These are phyloP conservation scores for Diaporthe nobilis DNA, from an alignment of 2,329 filamentous ascomycete genomes.

Conservation along the genomic window DNA sequence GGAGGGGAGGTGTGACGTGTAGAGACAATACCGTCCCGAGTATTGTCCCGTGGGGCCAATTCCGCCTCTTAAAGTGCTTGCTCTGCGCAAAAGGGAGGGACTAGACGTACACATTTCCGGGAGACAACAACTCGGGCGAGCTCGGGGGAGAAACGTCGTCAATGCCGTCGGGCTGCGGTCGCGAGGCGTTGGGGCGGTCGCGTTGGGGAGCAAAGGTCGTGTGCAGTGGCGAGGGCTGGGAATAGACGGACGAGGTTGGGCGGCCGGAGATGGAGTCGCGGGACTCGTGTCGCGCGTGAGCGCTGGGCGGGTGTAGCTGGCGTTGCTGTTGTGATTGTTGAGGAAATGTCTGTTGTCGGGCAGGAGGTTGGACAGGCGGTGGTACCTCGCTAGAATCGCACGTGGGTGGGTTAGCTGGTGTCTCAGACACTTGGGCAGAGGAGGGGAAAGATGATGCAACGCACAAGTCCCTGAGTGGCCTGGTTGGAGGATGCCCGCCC, in stretches of 20 bases:
- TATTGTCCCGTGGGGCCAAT: not conserved
- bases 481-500: conserved; percentile 34
- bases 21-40: not conserved
- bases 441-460: not conserved
- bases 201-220: conserved; percentile 48
- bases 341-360: conserved; percentile 31
- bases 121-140: conserved; percentile 64
- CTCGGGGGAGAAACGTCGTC: conserved; percentile 69
- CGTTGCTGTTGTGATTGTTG: conserved; percentile 16
- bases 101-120: conserved; percentile 59
- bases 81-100: not conserved
- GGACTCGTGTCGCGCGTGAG: conserved; percentile 1
- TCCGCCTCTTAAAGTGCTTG: not conserved
- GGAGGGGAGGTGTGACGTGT: not conserved
- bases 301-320: conserved; percentile 11
- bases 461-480: conserved; percentile 37
- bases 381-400: conserved; percentile 26
- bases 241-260: conserved; percentile 74
- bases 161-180: conserved; percentile 37
- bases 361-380: conserved; percentile 29
- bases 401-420: conserved; percentile 20
- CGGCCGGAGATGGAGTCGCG: conserved; percentile 48
- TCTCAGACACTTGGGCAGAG: not conserved
- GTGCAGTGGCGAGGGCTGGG: conserved; percentile 64
- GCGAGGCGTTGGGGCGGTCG: conserved; percentile 41